phyloP scores from a whole-genome alignment of 495 filamentous ascomycete genomes.

The Aspergillus biplanus region DNA sequence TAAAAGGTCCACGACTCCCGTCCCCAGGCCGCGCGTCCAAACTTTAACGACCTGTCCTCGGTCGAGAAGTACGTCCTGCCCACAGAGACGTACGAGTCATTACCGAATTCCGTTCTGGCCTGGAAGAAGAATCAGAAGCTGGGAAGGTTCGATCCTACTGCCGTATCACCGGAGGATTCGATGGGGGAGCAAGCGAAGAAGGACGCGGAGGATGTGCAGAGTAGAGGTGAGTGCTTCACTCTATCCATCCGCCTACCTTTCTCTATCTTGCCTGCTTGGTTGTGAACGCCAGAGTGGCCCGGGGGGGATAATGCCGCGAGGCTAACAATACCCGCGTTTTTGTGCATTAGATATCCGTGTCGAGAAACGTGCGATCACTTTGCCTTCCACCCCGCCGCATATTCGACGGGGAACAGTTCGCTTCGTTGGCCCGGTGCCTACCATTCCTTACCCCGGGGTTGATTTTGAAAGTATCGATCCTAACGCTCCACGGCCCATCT shows the following conservation, averaged over 20 bases:
- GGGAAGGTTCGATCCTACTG: slow-evolving; percentile 90
- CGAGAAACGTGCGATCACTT: slow-evolving; percentile 42
- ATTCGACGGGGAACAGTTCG: slow-evolving; percentile 79
- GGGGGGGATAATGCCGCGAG: no score
- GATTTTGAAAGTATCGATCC: slow-evolving; percentile 27
- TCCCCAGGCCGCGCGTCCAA: slow-evolving; percentile 68
- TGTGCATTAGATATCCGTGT: slow-evolving; percentile 36
- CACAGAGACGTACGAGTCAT: slow-evolving; percentile 76
- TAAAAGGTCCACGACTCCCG: slow-evolving; percentile 78
- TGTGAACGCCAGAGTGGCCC: no score
- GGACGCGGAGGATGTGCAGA: slow-evolving; percentile 65
- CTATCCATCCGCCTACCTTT: slow-evolving; percentile 5
- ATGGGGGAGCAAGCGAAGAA: slow-evolving; percentile 71
- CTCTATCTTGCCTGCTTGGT: not conserved
- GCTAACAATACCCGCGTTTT: not conserved
- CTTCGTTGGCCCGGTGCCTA: slow-evolving; percentile 80
- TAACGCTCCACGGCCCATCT: slow-evolving; percentile 59
- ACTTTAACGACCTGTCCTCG: slow-evolving; percentile 76
- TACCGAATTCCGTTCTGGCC: slow-evolving; percentile 82
- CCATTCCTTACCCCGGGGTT: slow-evolving; percentile 67
- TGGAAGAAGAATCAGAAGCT: slow-evolving; percentile 93
- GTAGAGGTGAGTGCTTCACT: slow-evolving; percentile 49
- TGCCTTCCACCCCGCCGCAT: slow-evolving; percentile 56
- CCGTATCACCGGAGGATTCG: slow-evolving; percentile 59
- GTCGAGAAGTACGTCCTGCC: slow-evolving; percentile 89